A percentile compares a stretch with the other conserved stretches of the same genome.
Evolutionary conservation across 345 rosid genomes (phyloP).

Genomic region (Pugionium cornutum): DNA sequence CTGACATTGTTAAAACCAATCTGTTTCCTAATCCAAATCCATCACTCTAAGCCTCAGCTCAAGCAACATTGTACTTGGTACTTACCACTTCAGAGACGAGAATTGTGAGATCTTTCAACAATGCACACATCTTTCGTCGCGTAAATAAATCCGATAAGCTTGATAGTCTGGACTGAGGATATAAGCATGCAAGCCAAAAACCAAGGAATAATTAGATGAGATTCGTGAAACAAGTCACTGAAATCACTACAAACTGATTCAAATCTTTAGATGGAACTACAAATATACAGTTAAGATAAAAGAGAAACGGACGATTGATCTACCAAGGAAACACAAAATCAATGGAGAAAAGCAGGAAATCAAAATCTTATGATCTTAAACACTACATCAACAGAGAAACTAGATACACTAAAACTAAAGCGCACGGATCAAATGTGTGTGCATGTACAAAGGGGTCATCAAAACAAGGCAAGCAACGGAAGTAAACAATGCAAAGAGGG

Average conservation of each 20-base stretch:
- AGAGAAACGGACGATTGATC: conserved; percentile 26
- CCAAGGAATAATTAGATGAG: background rate
- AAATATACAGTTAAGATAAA: background rate
- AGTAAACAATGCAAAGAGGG: conserved; percentile 5
- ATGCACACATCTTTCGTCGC: conserved; percentile 12
- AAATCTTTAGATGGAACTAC: background rate
- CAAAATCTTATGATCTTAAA: background rate
- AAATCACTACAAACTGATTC: background rate
- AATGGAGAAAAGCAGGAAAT: conserved; percentile 15
- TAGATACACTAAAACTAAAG: background rate
- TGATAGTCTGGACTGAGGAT: background rate
- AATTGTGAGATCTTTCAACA: conserved; percentile 7
- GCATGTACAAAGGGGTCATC: conserved; percentile 32
- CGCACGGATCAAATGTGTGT: background rate
- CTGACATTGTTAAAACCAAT: background rate
- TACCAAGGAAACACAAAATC: conserved; percentile 11
- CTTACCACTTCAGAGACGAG: conserved; percentile 24
- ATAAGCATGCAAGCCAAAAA: conserved; percentile 12
- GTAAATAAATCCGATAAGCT: background rate
- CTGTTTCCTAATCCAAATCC: background rate
- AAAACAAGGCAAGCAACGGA: conserved; percentile 25
- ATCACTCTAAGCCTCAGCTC: conserved; percentile 2
- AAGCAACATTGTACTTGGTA: conserved; percentile 7
- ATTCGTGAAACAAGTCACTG: conserved; percentile 1
- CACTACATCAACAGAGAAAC: background rate